Evolutionary conservation across 441 rosid species (phyloP), one percentile per base, ranked within the genome.

Genomic region (Bruguiera hainesii): DNA sequence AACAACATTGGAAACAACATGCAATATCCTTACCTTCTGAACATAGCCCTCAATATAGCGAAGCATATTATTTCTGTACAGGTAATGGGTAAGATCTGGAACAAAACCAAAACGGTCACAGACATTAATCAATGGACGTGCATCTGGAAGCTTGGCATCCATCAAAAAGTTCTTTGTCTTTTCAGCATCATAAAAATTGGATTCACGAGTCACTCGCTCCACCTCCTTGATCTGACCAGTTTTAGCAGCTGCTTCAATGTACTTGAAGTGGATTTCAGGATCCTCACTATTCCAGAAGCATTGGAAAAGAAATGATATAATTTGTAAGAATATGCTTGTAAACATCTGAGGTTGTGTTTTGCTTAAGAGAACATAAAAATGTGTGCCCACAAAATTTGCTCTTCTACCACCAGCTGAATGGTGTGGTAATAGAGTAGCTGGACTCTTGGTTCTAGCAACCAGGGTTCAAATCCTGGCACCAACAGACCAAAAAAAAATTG

Each of bases 31-130:
- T 80, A 96, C 98, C 98, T 96, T 96, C 81, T 93, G 98, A 58
- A 96, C 98, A 76, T 93, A 96, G 72, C 98, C 98, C 83, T 96
- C 98, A 70, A 96, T 96, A 72, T 93, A 96, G 3, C 98, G 96
- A 52, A 96, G 96, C 99, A 96, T 93, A 82, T 91, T 96, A 83
- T 76, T 96, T 62, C 98, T 66, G 84, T 96, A 96, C 19, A 96
- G 95, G 82, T 96, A 93, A 76, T 93, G 98, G 19, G 98, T 96
- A 60, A 96, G 98, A 75, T 96, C 99, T 46, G 95, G 94, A 71
- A 96, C 99, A 79, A 82, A 96, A 64, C 98, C 96, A 79, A 93
- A 96, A 19, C 98, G 96, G 65, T 96, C 99, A 76, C 98, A 96
- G 64, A 96, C 99, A 85, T 96, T 96, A 70, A 96, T 96, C 79